phyloP scores from a whole-genome alignment of 2,329 filamentous ascomycete genomes.

The Colletotrichum neosansevieriae region DNA sequence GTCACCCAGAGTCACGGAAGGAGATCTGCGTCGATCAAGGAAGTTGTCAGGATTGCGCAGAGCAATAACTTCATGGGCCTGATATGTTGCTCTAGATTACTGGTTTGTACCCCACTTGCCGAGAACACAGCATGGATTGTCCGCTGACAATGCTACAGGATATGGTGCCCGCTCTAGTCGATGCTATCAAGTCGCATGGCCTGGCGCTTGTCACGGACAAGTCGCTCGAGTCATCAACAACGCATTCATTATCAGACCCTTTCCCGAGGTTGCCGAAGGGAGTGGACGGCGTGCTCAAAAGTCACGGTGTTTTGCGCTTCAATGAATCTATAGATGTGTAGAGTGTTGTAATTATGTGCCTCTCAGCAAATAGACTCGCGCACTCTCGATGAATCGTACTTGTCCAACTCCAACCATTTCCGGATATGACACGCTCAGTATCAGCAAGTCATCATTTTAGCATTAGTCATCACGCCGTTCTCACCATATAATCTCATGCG shows the following conservation, averaged over 20 bases:
- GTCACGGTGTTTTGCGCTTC: slow-evolving; percentile 89
- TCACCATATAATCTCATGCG: slow-evolving; percentile 56
- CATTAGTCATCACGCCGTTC: slow-evolving; percentile 26
- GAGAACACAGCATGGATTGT: background rate
- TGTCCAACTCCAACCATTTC: background rate
- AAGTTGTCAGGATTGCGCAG: slow-evolving; percentile 91
- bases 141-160: slow-evolving; percentile 67
- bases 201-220: slow-evolving; percentile 92
- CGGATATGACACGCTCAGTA: background rate
- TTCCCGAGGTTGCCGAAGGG: slow-evolving; percentile 78
- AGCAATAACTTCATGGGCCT: slow-evolving; percentile 99
- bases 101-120: slow-evolving; percentile 69
- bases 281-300: slow-evolving; percentile 87
- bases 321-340: slow-evolving; percentile 88
- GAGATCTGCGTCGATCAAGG: slow-evolving; percentile 88
- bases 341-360: slow-evolving; percentile 39
- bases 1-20: slow-evolving; percentile 70
- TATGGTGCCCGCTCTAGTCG: slow-evolving; percentile 90
- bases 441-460: slow-evolving; percentile 10
- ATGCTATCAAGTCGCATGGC: slow-evolving; percentile 94
- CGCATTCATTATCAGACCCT: slow-evolving; percentile 58
- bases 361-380: slow-evolving; percentile 28
- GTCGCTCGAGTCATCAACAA: slow-evolving; percentile 67
- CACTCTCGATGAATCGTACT: slow-evolving; percentile 11
- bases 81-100: slow-evolving; percentile 86